A percentile compares a stretch with the other conserved stretches of the same genome.
Evolutionary conservation across 2,329 filamentous ascomycete genomes (phyloP).

Genomic region (Aspergillus nomiae): DNA sequence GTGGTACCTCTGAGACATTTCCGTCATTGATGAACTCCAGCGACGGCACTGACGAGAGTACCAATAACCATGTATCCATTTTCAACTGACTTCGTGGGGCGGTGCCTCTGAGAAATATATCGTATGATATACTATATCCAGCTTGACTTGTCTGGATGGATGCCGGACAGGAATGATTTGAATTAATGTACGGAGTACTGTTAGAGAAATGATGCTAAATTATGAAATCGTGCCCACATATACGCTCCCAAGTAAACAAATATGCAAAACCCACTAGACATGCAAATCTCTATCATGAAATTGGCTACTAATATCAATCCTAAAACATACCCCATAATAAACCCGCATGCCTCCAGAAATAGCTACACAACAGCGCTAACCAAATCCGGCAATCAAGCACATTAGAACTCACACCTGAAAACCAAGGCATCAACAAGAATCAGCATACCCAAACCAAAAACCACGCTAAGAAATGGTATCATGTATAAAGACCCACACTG

Average conservation of each 20-base stretch:
- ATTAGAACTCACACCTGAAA: background rate
- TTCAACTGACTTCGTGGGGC: background rate
- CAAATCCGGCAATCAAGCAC: background rate
- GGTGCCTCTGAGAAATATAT: background rate
- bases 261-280: background rate
- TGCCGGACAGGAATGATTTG: background rate
- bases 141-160: background rate
- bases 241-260: too few relatives aligned
- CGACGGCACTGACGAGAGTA: background rate
- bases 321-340: too few relatives aligned
- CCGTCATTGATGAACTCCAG: background rate
- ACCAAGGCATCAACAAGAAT: background rate
- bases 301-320: too few relatives aligned
- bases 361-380: background rate
- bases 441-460: background rate
- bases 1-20: conserved; percentile 23
- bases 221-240: background rate
- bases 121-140: background rate
- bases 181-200: background rate
- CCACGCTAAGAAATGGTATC: background rate
- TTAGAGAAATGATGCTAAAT: background rate
- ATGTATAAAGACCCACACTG: background rate
- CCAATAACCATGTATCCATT: background rate
- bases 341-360: background rate
- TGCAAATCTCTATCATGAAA: background rate